A percentile compares a stretch with the other conserved stretches of the same genome.
Evolutionary conservation across 1,284 basidiomycete species (phyloP).

Genomic region (Apiotrichum gracile): DNA sequence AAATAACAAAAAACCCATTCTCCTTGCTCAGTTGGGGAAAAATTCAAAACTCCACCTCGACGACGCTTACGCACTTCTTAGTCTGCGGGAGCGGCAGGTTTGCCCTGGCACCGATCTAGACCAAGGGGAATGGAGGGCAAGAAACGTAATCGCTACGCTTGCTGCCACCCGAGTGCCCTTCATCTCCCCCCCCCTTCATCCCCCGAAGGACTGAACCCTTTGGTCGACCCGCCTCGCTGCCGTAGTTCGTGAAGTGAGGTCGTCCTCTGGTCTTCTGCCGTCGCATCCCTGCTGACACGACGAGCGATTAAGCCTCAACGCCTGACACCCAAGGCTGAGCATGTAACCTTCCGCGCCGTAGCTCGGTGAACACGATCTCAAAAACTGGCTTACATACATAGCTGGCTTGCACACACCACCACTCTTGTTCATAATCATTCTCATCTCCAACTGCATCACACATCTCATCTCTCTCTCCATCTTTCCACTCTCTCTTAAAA

Average conservation of each 20-base stretch:
- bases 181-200: too few relatives aligned
- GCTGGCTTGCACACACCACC: too few relatives aligned
- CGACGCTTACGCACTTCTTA: constrained; percentile 1
- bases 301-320: too few relatives aligned
- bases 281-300: too few relatives aligned
- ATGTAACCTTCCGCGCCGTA: too few relatives aligned
- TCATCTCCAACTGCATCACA: background rate
- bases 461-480: background rate
- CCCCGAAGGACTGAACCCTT: too few relatives aligned
- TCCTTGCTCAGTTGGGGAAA: background rate
- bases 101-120: constrained; percentile 1
- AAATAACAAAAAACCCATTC: background rate
- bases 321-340: too few relatives aligned
- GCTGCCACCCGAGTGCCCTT: background rate
- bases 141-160: constrained; percentile 1
- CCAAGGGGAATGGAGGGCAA: background rate
- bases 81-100: background rate
- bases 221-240: too few relatives aligned
- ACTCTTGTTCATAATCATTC: background rate
- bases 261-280: too few relatives aligned
- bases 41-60: background rate
- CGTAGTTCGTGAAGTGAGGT: too few relatives aligned
- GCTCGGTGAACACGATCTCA: too few relatives aligned
- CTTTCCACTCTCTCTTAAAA: background rate
- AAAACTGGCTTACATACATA: too few relatives aligned